Evolutionary conservation across 768 basidiomycete genomes (phyloP).

Genomic region (Podaxis sp.): DNA sequence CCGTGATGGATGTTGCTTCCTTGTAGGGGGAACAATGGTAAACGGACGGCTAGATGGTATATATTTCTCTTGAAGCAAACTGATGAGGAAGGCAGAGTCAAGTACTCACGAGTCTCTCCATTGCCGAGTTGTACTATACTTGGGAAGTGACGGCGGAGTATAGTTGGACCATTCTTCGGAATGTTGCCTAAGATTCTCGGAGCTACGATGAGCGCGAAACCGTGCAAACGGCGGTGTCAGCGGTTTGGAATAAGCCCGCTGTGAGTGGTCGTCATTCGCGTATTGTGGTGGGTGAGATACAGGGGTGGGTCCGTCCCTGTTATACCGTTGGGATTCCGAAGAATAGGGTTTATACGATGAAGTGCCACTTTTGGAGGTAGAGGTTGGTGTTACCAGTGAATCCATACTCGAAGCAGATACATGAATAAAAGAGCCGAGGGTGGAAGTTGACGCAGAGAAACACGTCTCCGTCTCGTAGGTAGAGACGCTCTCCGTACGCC

Average conservation of each 20-base stretch:
- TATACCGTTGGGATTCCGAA: constrained; percentile 16
- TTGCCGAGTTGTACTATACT: not conserved
- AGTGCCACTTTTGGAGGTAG: constrained; percentile 22
- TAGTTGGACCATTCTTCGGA: not conserved
- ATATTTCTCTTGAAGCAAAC: no score
- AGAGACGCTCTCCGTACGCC: not conserved
- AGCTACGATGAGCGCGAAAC: not conserved
- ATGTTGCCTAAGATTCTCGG: constrained; percentile 6
- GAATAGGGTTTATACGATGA: constrained; percentile 22
- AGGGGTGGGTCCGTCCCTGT: not conserved
- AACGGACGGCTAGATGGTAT: not conserved
- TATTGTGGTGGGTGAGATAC: constrained; percentile 4
- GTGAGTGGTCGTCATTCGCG: constrained; percentile 4
- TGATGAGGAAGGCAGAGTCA: not conserved
- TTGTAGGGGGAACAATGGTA: constrained; percentile 8
- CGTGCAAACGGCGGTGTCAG: not conserved
- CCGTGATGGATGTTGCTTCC: not conserved
- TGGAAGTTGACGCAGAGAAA: constrained; percentile 24
- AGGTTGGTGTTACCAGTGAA: constrained; percentile 30
- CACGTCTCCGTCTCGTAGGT: constrained; percentile 24
- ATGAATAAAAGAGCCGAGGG: constrained; percentile 28
- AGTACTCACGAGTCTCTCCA: constrained; percentile 9
- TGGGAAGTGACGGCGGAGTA: not conserved
- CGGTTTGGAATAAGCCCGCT: not conserved
- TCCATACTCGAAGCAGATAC: constrained; percentile 28